Evolutionary conservation across 495 filamentous ascomycete species (phyloP), one percentile per base, ranked within the genome.

Genomic region (Penicillium soppii): DNA sequence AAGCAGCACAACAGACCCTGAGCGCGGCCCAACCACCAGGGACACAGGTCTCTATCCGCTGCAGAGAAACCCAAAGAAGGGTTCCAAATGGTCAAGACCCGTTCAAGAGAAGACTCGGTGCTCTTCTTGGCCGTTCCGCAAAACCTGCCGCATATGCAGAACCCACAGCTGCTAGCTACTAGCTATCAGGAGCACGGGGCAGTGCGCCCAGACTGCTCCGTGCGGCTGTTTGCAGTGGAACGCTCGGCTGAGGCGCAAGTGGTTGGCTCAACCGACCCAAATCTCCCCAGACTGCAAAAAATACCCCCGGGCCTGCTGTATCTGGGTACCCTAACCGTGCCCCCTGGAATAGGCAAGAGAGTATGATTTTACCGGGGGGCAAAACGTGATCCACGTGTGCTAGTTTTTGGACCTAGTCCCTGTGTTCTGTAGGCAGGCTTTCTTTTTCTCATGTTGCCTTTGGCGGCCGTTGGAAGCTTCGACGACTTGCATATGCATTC

Each of bases 321-420:
- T 55, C 25, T 49, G 22, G 21, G 26, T 47, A 35, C 38, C 25
- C 35, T 43, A 19, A 47, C 21, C 36, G 32, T 20, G 19, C 27
- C 47, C 50, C 47, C 52, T 59, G 36, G 40, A 44, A 35, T 56
- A 49, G 55, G 43, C 50, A 61, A 47, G 42, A 57, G 47, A 53
- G 29, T 52, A 50, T 39, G 10, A 23, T 40, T 49, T 37, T 56
- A 36, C 49, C 38, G 51, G 39, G 40, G 54, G 33, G 36, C 35
- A 59, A 33, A 46, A 43, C 35, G 32, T 42, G 38, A 51, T 54
- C 62, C 62, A 66, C 62, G 62, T 61, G 59, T 56, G 46, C 37
- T 50, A 26, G 46, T 46, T 17, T 44, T 44, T 33, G 32, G 48
- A 27, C 29, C 37, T 52, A 42, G 56, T 50, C 54, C 22, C 29